Conservation (phyloP, 2,329 filamentous ascomycete species). For the Paracoccidioides lutzii region DNA sequence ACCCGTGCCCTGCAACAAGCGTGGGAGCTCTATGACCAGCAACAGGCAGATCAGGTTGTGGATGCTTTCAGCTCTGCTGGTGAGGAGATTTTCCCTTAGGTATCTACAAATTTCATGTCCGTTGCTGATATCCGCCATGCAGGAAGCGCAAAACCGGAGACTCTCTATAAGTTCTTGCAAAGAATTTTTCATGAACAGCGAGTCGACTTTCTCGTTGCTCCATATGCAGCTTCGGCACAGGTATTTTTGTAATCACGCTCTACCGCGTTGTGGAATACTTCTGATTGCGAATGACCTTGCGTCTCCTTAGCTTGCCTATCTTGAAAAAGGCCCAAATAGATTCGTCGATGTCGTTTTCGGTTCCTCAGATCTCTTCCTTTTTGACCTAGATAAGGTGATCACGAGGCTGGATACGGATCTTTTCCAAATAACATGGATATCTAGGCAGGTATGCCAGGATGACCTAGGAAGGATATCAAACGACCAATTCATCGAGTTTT, state of each 20-base stretch:
- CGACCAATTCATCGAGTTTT: constrained; percentile 67
- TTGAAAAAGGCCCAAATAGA: constrained; percentile 57
- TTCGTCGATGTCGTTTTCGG: constrained; percentile 66
- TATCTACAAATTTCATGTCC: not conserved
- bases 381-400: constrained; percentile 66
- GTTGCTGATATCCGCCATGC: constrained; percentile 16
- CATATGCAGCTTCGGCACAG: constrained; percentile 79
- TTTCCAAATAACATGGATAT: constrained; percentile 49
- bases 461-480: constrained; percentile 52
- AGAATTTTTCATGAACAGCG: constrained; percentile 54
- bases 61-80: constrained; percentile 73
- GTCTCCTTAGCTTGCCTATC: constrained; percentile 50
- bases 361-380: constrained; percentile 71
- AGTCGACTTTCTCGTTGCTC: constrained; percentile 68
- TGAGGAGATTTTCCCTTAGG: constrained; percentile 26
- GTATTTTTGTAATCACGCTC: constrained; percentile 35
- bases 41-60: constrained; percentile 68
- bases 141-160: constrained; percentile 60
- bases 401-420: constrained; percentile 43
- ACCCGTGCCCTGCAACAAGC: constrained; percentile 61
- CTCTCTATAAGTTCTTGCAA: constrained; percentile 66
- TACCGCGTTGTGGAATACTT: not conserved
- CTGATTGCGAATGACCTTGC: not conserved
- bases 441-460: constrained; percentile 57
- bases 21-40: constrained; percentile 75